These are phyloP conservation scores for Stemphylium lycopersici DNA, from an alignment of 2,329 filamentous ascomycete species.

Conservation along the genomic window DNA sequence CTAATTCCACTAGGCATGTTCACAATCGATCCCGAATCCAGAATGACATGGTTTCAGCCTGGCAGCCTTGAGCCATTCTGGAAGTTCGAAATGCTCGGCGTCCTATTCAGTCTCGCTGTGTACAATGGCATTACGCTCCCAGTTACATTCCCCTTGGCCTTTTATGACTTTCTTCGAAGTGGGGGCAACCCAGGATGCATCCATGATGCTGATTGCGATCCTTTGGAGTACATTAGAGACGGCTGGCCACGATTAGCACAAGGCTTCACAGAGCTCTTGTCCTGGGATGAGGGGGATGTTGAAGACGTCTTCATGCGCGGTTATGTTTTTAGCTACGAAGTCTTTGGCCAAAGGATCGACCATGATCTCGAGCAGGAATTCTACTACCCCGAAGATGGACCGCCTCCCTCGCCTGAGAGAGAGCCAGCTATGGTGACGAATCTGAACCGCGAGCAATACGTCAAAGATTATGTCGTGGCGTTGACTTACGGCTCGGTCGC, in stretches of 20 bases:
- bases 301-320: conserved; percentile 82
- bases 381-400: background rate
- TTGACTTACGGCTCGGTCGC: conserved; percentile 37
- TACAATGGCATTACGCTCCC: conserved; percentile 94
- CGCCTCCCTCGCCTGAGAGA: background rate
- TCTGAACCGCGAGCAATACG: conserved; percentile 76
- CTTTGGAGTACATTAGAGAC: conserved; percentile 77
- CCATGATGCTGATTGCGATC: background rate
- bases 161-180: conserved; percentile 77
- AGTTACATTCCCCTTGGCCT: conserved; percentile 81
- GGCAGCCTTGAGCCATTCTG: conserved; percentile 81
- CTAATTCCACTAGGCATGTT: conserved; percentile 65
- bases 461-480: conserved; percentile 76
- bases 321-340: conserved; percentile 80
- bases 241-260: conserved; percentile 84
- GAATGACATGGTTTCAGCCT: conserved; percentile 87
- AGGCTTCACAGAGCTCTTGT: conserved; percentile 73
- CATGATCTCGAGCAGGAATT: conserved; percentile 57
- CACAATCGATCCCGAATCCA: conserved; percentile 74
- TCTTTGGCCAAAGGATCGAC: conserved; percentile 60
- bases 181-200: conserved; percentile 56
- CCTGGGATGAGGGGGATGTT: conserved; percentile 81
- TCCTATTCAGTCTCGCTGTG: conserved; percentile 86
- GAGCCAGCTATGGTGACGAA: conserved; percentile 79
- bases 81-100: conserved; percentile 87